Base-by-base conservation (phyloP, 495 filamentous ascomycete species). In the Hypoxylon cercidicola region DNA sequence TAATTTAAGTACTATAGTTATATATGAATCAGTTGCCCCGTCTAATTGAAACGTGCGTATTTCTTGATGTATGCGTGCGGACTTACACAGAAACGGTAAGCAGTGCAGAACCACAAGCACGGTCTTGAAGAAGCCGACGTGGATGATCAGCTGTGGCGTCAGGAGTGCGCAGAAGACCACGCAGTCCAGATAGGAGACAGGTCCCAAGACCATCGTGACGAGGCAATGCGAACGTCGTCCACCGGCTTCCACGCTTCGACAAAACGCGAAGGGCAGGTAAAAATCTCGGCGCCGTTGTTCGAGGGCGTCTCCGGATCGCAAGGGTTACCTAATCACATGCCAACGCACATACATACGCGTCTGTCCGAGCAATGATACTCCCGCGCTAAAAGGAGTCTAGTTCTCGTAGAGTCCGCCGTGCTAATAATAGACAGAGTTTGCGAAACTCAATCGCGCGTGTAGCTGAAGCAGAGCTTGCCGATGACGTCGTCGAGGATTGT, bases 101-200 rank as follows among this genome's bases (percentile, higher is more conserved):
- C 86, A 86, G 62, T 76, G 73, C 16, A 89, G 15, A 19, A 81
- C 82, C 64, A 85, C 89, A 52, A 70, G 59, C n/a, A 81, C 68
- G 12, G 87, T 86, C 43, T 76, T 72, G 34, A 84, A 66, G 11
- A 88, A 51, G 5, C 87, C 86, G 39, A 86, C 85, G 37, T 85
- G 82, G 60, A 85, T 75, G 9, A 93, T 73, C 18, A 93, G 71
- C 70, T 91, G 86, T 9, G 88, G 89, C 0, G 83, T 73, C 4
- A 92, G 77, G 63, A 90, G 87, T 23, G 84, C 19, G 51, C 90
- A 79, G 68, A 91, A 93, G 16, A 86, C 83, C 39, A 87, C 21
- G 75, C 90, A 90, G 72, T 93, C 90, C 12, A 91, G 69, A 75
- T 86, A 90, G 0, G 89, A 89, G 13, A 92, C 83, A 41, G 84